These are phyloP conservation scores for Thermomyces lanuginosus DNA, from an alignment of 2,329 filamentous ascomycete genomes.

Conservation along the genomic window DNA sequence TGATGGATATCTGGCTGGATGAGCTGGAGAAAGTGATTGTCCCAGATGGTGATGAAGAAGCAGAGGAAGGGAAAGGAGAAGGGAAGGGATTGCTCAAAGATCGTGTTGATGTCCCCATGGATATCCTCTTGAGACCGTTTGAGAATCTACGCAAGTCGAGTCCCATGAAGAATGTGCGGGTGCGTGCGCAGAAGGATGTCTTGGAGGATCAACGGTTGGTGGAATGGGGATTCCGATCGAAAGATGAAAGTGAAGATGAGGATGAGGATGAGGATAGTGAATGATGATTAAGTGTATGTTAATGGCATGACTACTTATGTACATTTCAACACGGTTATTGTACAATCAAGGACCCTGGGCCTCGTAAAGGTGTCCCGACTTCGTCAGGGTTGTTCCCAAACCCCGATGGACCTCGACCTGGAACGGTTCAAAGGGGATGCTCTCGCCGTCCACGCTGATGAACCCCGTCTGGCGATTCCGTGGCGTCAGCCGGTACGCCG, in stretches of 20 bases:
- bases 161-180: conserved; percentile 55
- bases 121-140: conserved; percentile 29
- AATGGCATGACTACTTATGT: too few species aligned
- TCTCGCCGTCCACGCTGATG: conserved; percentile 89
- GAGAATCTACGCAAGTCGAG: conserved; percentile 33
- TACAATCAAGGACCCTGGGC: conserved; percentile 27
- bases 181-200: conserved; percentile 47
- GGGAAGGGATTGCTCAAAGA: conserved; percentile 17
- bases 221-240: conserved; percentile 35
- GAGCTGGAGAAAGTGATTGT: conserved; percentile 60
- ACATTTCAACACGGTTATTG: too few species aligned
- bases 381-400: conserved; percentile 71
- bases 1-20: conserved; percentile 81
- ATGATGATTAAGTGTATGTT: conserved; percentile 3
- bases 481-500: conserved; percentile 74
- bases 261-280: conserved; percentile 30
- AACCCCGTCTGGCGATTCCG: conserved; percentile 55
- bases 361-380: conserved; percentile 56
- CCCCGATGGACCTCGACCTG: conserved; percentile 78
- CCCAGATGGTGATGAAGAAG: conserved; percentile 22
- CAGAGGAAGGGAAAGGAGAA: conserved; percentile 19
- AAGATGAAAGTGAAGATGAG: conserved; percentile 23
- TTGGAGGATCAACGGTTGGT: conserved; percentile 59
- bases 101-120: conserved; percentile 22
- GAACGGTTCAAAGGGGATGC: conserved; percentile 70